Base-by-base conservation (phyloP, 352 stramenopile genomes). In the Globisporangium polare region DNA sequence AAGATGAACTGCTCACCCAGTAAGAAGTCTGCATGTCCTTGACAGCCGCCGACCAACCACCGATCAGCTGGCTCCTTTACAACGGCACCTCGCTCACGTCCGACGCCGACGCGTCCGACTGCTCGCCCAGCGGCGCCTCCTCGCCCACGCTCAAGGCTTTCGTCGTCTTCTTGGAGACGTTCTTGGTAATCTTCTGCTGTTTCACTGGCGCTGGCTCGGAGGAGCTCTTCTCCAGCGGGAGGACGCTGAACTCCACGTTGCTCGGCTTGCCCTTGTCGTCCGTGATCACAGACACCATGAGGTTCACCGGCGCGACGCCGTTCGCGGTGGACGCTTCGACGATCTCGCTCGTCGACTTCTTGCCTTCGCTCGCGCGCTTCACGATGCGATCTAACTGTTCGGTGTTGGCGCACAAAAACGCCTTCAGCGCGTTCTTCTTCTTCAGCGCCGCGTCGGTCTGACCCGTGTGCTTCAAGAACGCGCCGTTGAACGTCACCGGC, bases 211-310 rank as follows among this genome's bases (percentile, higher is more conserved):
- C 18, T 13, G 43, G 5, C 18, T 24, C 43, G n/a, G 43, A 50
- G 17, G 43, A 15, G 43, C 17, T 50, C 49, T 39, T 42, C 17
- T 55, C 49, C 27, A 55, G 10, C n/a, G 79, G 77, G 35, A 89
- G 79, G 20, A 89, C 20, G 41, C 74, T 86, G 61, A 86, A 83
- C 72, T 89, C 80, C n/a, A 89, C 68, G 60, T 84, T 80, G 37
- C 57, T 74, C 10, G 71, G 53, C 58, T 89, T 85, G 54, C 75
- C 67, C 42, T 57, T 62, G 27, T 83, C 76, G 49, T 86, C 80
- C 26, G 51, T 54, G 24, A 72, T 77, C 35, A 87, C 68, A 3
- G 80, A 80, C 15, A 77, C 80, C 46, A 89, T 75, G 9, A 89
- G 53, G 33, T 71, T 78, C 31, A 80, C 58, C 0, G 75, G 31